phyloP scores from a whole-genome alignment of 768 basidiomycete genomes.

The Hericium erinaceus region DNA sequence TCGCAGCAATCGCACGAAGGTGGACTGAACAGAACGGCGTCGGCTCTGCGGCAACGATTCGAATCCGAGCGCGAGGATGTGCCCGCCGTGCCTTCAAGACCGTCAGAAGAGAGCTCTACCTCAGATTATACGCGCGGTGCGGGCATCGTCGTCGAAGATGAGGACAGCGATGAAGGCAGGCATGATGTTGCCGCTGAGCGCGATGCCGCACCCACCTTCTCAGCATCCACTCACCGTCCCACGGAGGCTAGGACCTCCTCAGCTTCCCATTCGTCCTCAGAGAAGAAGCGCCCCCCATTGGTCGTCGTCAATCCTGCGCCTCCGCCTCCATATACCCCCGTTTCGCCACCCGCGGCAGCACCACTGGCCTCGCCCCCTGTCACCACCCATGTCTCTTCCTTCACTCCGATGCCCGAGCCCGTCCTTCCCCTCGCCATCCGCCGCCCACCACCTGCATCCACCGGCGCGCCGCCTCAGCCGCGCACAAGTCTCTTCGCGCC shows the following conservation, averaged over 20 bases:
- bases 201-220: too few relatives aligned
- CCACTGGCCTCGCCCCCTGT: background rate
- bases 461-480: constrained; percentile 17
- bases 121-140: background rate
- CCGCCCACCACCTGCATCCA: constrained; percentile 3
- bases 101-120: background rate
- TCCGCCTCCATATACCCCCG: constrained; percentile 22
- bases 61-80: constrained; percentile 4
- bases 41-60: constrained; percentile 5
- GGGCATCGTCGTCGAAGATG: constrained; percentile 4
- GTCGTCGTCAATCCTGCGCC: constrained; percentile 20
- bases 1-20: constrained; percentile 7
- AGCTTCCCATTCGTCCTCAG: constrained; percentile 6
- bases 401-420: constrained; percentile 1
- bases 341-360: background rate
- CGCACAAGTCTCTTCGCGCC: constrained; percentile 40
- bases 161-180: background rate
- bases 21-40: constrained; percentile 1
- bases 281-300: constrained; percentile 19
- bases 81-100: background rate
- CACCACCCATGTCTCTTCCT: background rate
- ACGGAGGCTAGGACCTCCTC: constrained; percentile 4
- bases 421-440: background rate
- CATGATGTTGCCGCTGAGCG: too few relatives aligned
- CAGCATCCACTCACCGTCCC: too few relatives aligned